phyloP scores from a whole-genome alignment of 1,139 yeast species.

The Pichia sp. region DNA sequence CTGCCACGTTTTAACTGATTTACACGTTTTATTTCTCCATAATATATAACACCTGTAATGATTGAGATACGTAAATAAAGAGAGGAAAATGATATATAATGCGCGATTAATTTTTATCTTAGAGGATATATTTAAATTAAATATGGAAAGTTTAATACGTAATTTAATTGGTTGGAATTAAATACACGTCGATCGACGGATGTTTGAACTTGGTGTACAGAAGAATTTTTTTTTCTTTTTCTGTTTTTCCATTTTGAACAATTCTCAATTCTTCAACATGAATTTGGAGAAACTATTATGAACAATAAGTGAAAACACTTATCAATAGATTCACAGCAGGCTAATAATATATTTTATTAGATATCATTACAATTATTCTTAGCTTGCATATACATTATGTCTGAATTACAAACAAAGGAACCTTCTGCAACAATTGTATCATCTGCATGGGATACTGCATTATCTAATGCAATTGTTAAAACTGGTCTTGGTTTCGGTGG shows the following conservation, averaged over 20 bases:
- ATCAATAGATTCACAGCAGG: not conserved
- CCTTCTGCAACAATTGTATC: not conserved
- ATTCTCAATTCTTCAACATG: not conserved
- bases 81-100: too few relatives aligned
- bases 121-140: too few relatives aligned
- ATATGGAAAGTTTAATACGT: too few relatives aligned
- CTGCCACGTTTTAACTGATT: too few relatives aligned
- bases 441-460: conserved; percentile 83
- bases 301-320: too few relatives aligned
- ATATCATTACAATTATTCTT: too few relatives aligned
- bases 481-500: conserved; percentile 97
- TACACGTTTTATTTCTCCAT: too few relatives aligned
- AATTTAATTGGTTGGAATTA: too few relatives aligned
- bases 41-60: too few relatives aligned
- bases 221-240: not conserved
- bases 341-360: too few relatives aligned
- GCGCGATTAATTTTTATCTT: too few relatives aligned
- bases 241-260: not conserved
- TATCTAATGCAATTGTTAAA: conserved; percentile 90
- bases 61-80: too few relatives aligned
- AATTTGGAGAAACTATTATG: not conserved
- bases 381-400: conserved; percentile 11
- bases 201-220: not conserved
- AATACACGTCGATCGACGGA: not conserved
- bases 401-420: conserved; percentile 13